A percentile compares a stretch with the other conserved stretches of the same genome.
Evolutionary conservation across 768 basidiomycete genomes (phyloP).

Genomic region (Russula emetica): DNA sequence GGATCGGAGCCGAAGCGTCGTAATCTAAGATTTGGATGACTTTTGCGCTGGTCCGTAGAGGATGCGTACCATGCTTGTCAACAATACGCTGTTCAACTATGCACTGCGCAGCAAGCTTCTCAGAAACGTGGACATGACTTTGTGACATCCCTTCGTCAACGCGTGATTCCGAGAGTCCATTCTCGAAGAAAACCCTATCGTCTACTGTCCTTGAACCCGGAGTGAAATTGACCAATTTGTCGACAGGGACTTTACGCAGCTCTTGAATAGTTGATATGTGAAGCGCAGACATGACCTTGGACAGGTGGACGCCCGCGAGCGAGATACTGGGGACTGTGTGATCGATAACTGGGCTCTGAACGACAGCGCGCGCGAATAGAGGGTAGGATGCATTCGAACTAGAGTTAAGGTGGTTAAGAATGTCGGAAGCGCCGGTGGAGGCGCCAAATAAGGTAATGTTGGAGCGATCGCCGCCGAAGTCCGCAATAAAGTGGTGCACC

Average conservation of each 20-base stretch:
- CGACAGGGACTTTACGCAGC: slow-evolving; percentile 54
- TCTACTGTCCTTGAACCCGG: slow-evolving; percentile 55
- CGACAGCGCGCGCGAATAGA: slow-evolving; percentile 66
- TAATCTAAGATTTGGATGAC: slow-evolving; percentile 21
- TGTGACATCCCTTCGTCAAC: slow-evolving; percentile 36
- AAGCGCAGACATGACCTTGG: slow-evolving; percentile 55
- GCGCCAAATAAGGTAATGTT: slow-evolving; percentile 37
- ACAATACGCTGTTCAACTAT: slow-evolving; percentile 17
- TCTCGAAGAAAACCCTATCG: slow-evolving; percentile 64
- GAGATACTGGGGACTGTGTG: slow-evolving; percentile 55
- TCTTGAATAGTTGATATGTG: slow-evolving; percentile 54
- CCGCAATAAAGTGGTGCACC: slow-evolving; percentile 48
- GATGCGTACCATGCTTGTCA: slow-evolving; percentile 25
- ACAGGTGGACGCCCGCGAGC: slow-evolving; percentile 63
- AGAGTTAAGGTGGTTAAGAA: slow-evolving; percentile 50
- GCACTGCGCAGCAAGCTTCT: slow-evolving; percentile 34
- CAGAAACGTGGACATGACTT: slow-evolving; percentile 30
- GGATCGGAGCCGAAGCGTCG: slow-evolving; percentile 23
- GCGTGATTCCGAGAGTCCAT: slow-evolving; percentile 52
- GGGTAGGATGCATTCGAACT: slow-evolving; percentile 53
- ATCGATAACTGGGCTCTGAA: slow-evolving; percentile 69
- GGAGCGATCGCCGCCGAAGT: slow-evolving; percentile 48
- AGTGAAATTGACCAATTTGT: slow-evolving; percentile 48
- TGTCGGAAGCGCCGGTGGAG: slow-evolving; percentile 36
- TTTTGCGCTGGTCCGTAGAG: slow-evolving; percentile 20